A percentile compares a stretch with the other conserved stretches of the same genome.
phyloP scores from a whole-genome alignment of 192 early-diverging fungal species.

The Umbelopsis sp. region DNA sequence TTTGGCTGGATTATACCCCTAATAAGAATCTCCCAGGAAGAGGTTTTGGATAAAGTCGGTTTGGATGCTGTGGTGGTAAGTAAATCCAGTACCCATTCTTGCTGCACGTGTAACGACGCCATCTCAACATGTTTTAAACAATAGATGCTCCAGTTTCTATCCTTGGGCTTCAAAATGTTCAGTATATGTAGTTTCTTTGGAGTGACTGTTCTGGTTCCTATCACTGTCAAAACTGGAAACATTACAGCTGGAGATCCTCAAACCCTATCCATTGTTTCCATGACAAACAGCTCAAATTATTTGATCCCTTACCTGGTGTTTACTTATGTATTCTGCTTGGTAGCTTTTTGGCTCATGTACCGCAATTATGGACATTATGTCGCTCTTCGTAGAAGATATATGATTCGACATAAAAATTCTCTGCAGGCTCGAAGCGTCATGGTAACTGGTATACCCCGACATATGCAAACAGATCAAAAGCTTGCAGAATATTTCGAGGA shows the following conservation, averaged over 20 bases:
- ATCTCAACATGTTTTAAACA: background rate
- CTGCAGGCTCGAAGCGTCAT: constrained; percentile 49
- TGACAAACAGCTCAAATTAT: constrained; percentile 18
- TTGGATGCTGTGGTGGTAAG: constrained; percentile 63
- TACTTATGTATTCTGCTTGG: constrained; percentile 32
- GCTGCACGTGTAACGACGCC: background rate
- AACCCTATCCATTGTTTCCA: constrained; percentile 28
- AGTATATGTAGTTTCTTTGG: constrained; percentile 46
- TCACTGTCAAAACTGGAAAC: constrained; percentile 33
- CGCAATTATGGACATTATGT: constrained; percentile 26
- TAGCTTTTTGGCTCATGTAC: constrained; percentile 28
- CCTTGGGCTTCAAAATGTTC: constrained; percentile 52
- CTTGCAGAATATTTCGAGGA: constrained; percentile 55
- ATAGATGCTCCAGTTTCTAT: constrained; percentile 56
- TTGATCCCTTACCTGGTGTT: constrained; percentile 39
- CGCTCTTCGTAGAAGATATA: constrained; percentile 25
- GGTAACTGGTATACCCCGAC: constrained; percentile 52
- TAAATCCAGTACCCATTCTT: background rate
- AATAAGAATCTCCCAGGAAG: constrained; percentile 38
- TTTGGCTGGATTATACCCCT: constrained; percentile 61
- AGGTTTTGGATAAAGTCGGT: constrained; percentile 56
- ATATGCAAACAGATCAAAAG: constrained; percentile 52
- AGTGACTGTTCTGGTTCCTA: constrained; percentile 47
- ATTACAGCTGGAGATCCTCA: background rate
- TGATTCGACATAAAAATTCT: constrained; percentile 9